Evolutionary conservation across 2,329 filamentous ascomycete genomes (phyloP), one percentile per base, ranked within the genome.

Genomic region (Fusarium annulatum): DNA sequence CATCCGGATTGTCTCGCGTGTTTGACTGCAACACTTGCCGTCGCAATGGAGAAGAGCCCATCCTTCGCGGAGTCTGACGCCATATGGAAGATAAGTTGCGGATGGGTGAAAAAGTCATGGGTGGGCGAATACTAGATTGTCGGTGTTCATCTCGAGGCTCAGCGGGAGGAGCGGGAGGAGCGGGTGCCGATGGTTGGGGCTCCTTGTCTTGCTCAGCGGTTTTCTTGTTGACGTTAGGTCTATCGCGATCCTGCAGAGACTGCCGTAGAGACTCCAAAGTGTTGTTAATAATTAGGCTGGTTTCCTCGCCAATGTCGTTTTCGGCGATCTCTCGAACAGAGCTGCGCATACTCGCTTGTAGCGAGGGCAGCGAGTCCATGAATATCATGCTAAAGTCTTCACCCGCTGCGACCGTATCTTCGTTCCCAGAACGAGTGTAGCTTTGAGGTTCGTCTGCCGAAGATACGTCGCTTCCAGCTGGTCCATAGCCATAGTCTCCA

Each of bases 331-430:
- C 78, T 30, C 81, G 79, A 15, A 79, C 73, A 23, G 80, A 80
- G 64, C 78, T 80, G 46, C 79, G 78, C 62, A 84, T 80, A 41
- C 83, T 83, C 4, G 81, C 83, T 41, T 85, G 85, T 61, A 89
- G 81, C 0, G 87, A 88, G 5, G 86, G 86, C 23, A 90, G 81
- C 5, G 87, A 88, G 51, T 88, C 84, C 67, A 89, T 84, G 38
- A 87, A 87, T 63, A 90, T 90, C 87, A 89, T 89, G 76, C 88
- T 90, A 69, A 90, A 89, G 43, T 87, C 86, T 67, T 90, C 88
- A 21, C 82, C 85, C n/a, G 87, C 83, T 8, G 83, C 82, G 52
- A 87, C 83, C 1, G 83, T 87, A 56, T 88, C 82, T 38, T 83
- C 81, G 49, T 61, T 69, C 45, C 57, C 63, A n/a, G 72, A 77